phyloP scores from a whole-genome alignment of 768 basidiomycete species.

The Mrakia hoshinonis region DNA sequence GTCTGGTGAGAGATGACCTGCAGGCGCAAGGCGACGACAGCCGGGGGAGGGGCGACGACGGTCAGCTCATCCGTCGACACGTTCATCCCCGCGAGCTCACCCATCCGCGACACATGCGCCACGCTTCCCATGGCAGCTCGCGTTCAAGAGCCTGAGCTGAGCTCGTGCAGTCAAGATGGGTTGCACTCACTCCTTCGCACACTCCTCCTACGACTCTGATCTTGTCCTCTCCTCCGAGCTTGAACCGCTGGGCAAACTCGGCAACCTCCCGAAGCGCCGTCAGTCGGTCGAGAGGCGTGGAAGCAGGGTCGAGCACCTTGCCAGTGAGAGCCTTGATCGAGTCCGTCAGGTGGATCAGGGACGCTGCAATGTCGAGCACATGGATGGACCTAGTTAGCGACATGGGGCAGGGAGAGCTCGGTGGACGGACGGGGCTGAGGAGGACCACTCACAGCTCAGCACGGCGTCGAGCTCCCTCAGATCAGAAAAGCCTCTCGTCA shows the following conservation, averaged over 20 bases:
- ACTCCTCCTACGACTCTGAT: conserved; percentile 87
- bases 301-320: conserved; percentile 40
- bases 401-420: not conserved
- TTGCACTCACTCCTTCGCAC: conserved; percentile 69
- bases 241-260: conserved; percentile 82
- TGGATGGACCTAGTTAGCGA: not conserved
- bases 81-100: not conserved
- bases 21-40: not conserved
- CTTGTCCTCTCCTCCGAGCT: conserved; percentile 94
- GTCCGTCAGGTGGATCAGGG: conserved; percentile 67
- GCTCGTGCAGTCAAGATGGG: not conserved
- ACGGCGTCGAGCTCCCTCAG: conserved; percentile 98
- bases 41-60: not conserved
- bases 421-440: not conserved
- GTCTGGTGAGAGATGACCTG: conserved; percentile 41
- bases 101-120: no score
- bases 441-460: conserved; percentile 45
- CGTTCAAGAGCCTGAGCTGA: not conserved
- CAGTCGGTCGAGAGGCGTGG: conserved; percentile 54
- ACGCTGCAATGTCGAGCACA: no score
- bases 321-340: conserved; percentile 63
- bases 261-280: conserved; percentile 85
- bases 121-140: no score
- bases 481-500: conserved; percentile 90
- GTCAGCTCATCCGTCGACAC: not conserved